These are phyloP conservation scores for Paratinospora sagittata DNA, from an alignment of 164 flowering plant genomes.

Conservation along the genomic window DNA sequence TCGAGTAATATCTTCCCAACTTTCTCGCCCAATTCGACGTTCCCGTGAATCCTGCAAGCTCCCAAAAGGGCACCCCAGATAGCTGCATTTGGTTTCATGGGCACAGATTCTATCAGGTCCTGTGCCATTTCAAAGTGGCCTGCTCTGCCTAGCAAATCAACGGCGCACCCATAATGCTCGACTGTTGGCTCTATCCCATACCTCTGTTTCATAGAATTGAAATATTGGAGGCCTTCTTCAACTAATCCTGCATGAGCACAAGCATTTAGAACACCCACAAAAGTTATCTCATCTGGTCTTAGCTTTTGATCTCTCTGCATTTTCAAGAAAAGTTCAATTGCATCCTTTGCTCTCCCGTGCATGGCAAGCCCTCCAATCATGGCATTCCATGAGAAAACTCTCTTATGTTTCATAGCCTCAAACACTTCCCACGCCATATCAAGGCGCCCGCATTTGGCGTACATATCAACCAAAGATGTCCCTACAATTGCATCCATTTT, in stretches of 20 bases:
- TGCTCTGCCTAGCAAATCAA: constrained; percentile 42
- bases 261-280: constrained; percentile 31
- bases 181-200: constrained; percentile 26
- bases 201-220: constrained; percentile 23
- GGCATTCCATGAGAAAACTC: constrained; percentile 39
- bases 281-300: constrained; percentile 34
- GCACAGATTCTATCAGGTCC: constrained; percentile 30
- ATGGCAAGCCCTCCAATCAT: constrained; percentile 42
- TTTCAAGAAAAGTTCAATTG: constrained; percentile 23
- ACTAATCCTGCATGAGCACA: constrained; percentile 44
- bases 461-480: constrained; percentile 39
- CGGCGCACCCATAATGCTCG: constrained; percentile 42
- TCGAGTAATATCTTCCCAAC: constrained; percentile 31
- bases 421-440: constrained; percentile 39
- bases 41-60: constrained; percentile 37
- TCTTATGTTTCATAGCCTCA: constrained; percentile 27
- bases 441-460: constrained; percentile 36
- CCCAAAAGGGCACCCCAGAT: constrained; percentile 42
- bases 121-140: constrained; percentile 32
- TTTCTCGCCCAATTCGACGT: constrained; percentile 30
- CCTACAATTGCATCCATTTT: constrained; percentile 26
- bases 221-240: constrained; percentile 26
- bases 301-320: constrained; percentile 22
- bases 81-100: constrained; percentile 32
- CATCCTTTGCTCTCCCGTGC: constrained; percentile 34